A percentile compares a stretch with the other conserved stretches of the same genome.
Evolutionary conservation across 2,329 filamentous ascomycete species (phyloP).

Genomic region (Colletotrichum theobromicola): DNA sequence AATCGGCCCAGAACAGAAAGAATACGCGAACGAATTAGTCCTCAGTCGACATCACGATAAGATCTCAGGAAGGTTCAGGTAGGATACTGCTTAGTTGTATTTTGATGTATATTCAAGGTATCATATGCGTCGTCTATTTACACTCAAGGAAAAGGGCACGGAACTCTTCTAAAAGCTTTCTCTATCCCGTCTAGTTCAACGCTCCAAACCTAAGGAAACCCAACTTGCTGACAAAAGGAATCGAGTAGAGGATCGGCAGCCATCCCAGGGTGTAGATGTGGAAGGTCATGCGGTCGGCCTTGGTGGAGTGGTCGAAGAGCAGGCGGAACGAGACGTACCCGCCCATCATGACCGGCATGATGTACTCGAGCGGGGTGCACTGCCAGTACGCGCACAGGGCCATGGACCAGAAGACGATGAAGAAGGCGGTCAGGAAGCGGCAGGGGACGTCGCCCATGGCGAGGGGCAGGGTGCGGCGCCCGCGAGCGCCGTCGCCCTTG

Average conservation of each 20-base stretch:
- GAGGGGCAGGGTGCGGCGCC: conserved; percentile 26
- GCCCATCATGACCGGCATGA: background rate
- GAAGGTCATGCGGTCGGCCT: background rate
- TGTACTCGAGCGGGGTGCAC: background rate
- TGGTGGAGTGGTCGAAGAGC: background rate
- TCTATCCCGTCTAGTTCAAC: background rate
- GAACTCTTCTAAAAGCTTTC: background rate
- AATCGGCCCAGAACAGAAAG: background rate
- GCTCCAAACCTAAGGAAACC: background rate
- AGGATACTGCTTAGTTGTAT: background rate
- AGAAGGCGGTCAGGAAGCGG: conserved; percentile 23
- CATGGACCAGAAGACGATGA: conserved; percentile 23
- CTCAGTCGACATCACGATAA: background rate
- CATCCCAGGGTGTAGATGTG: background rate
- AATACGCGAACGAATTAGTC: background rate
- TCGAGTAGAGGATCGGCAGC: background rate
- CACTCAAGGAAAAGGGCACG: background rate
- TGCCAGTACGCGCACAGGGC: background rate
- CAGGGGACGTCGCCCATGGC: conserved; percentile 26
- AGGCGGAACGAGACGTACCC: background rate
- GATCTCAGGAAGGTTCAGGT: too few relatives aligned
- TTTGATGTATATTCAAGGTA: background rate
- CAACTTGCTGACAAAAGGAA: background rate
- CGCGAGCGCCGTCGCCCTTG: conserved; percentile 25
- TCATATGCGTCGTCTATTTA: background rate